A percentile compares a stretch with the other conserved stretches of the same genome.
Evolutionary conservation across 2,329 filamentous ascomycete species (phyloP).

Genomic region (Drechslerella coelobrocha): DNA sequence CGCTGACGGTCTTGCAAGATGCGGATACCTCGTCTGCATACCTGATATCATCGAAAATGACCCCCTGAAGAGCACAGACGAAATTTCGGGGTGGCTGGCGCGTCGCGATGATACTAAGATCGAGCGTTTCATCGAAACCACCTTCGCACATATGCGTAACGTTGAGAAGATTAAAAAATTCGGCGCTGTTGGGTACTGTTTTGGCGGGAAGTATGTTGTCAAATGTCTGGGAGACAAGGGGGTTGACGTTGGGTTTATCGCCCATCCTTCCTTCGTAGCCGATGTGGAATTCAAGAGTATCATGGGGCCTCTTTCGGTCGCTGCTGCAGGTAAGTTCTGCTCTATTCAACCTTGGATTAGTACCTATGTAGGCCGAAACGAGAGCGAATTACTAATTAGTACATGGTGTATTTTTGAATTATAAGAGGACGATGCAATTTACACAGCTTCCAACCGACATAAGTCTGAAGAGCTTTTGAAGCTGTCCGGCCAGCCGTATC

Average conservation of each 20-base stretch:
- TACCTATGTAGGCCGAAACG: neutral
- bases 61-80: conserved; percentile 60
- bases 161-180: conserved; percentile 58
- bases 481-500: conserved; percentile 67
- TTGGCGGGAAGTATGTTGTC: conserved; percentile 67
- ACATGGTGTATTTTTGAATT: conserved; percentile 35
- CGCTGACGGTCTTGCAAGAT: conserved; percentile 76
- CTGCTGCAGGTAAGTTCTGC: conserved; percentile 65
- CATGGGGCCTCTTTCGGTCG: conserved; percentile 66
- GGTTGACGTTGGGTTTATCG: conserved; percentile 68
- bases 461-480: conserved; percentile 68
- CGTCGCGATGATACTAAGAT: conserved; percentile 59
- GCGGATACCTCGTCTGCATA: conserved; percentile 73
- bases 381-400: neutral
- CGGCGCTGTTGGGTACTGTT: conserved; percentile 70
- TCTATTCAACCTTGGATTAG: neutral
- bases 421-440: conserved; percentile 67
- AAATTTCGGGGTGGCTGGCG: conserved; percentile 61
- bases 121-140: conserved; percentile 62
- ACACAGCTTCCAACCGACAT: conserved; percentile 65
- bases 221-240: conserved; percentile 64
- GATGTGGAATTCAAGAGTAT: conserved; percentile 68
- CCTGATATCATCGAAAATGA: conserved; percentile 76
- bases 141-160: conserved; percentile 58
- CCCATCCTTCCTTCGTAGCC: conserved; percentile 70